These are phyloP conservation scores for Salvia rosmarinus DNA, from an alignment of 257 asterid species.

Conservation along the genomic window DNA sequence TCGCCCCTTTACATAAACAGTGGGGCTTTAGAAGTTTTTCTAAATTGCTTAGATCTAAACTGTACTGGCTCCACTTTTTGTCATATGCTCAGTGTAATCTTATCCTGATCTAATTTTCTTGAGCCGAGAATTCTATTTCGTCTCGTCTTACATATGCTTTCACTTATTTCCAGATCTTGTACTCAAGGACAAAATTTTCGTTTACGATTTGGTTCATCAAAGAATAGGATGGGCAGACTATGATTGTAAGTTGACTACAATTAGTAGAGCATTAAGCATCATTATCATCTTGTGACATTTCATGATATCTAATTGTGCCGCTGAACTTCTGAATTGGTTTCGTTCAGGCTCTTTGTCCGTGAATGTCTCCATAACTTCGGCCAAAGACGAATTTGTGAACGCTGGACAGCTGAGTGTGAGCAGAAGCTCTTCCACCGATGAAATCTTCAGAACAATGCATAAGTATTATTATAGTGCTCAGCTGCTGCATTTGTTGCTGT, in stretches of 20 bases:
- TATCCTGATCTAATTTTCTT: not conserved
- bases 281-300: slow-evolving; percentile 3
- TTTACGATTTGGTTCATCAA: slow-evolving; percentile 59
- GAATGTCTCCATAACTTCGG: slow-evolving; percentile 55
- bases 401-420: slow-evolving; percentile 58
- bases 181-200: slow-evolving; percentile 66
- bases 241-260: slow-evolving; percentile 48
- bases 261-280: not conserved
- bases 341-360: slow-evolving; percentile 50
- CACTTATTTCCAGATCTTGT: slow-evolving; percentile 56
- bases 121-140: slow-evolving; percentile 3
- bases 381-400: slow-evolving; percentile 46
- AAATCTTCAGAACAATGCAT: slow-evolving; percentile 25
- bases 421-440: slow-evolving; percentile 37
- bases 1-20: not conserved
- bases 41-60: not conserved
- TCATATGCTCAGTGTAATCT: not conserved
- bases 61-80: not conserved
- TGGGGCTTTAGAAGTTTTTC: not conserved
- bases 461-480: slow-evolving; percentile 26
- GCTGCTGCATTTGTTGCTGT: slow-evolving; percentile 34
- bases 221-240: slow-evolving; percentile 70
- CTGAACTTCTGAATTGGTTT: not conserved
- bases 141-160: slow-evolving; percentile 3
- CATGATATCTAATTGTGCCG: not conserved